These are phyloP conservation scores for Backusella liffmaniae DNA, from an alignment of 192 early-diverging fungal genomes.

Conservation along the genomic window DNA sequence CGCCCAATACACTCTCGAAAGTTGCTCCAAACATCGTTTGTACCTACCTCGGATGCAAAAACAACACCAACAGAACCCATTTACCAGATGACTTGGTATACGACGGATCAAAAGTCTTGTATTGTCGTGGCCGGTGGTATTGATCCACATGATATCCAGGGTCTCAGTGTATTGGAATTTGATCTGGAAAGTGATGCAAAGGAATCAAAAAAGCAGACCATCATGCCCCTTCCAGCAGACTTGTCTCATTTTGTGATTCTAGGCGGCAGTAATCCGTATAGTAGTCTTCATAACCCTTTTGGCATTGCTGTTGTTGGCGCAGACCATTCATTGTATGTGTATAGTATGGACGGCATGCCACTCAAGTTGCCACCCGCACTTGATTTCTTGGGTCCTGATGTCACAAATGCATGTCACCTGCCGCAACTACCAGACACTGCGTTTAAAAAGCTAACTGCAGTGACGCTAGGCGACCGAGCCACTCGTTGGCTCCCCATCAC, in stretches of 20 bases:
- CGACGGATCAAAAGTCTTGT: constrained; percentile 31
- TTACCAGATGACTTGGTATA: constrained; percentile 47
- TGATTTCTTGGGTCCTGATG: constrained; percentile 32
- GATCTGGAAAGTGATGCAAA: constrained; percentile 31
- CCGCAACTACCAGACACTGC: constrained; percentile 20
- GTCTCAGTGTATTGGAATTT: constrained; percentile 42
- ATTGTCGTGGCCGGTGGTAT: constrained; percentile 47
- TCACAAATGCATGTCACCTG: constrained; percentile 29
- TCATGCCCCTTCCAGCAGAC: constrained; percentile 36
- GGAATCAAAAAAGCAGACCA: constrained; percentile 38
- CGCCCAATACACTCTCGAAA: constrained; percentile 30
- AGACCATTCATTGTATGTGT: constrained; percentile 30
- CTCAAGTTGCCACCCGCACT: constrained; percentile 40
- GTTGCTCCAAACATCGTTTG: constrained; percentile 21
- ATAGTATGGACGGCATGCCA: constrained; percentile 31
- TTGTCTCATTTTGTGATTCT: constrained; percentile 43
- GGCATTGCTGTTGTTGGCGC: constrained; percentile 38
- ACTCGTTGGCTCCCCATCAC: constrained; percentile 39
- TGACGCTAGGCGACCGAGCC: not conserved
- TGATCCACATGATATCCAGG: constrained; percentile 38
- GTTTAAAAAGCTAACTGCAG: constrained; percentile 18
- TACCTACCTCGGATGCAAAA: constrained; percentile 13
- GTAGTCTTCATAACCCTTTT: constrained; percentile 35
- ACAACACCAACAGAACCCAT: constrained; percentile 38
- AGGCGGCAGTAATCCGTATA: constrained; percentile 37